Conservation (phyloP, 495 filamentous ascomycete species). For the Neurospora cerealis region DNA sequence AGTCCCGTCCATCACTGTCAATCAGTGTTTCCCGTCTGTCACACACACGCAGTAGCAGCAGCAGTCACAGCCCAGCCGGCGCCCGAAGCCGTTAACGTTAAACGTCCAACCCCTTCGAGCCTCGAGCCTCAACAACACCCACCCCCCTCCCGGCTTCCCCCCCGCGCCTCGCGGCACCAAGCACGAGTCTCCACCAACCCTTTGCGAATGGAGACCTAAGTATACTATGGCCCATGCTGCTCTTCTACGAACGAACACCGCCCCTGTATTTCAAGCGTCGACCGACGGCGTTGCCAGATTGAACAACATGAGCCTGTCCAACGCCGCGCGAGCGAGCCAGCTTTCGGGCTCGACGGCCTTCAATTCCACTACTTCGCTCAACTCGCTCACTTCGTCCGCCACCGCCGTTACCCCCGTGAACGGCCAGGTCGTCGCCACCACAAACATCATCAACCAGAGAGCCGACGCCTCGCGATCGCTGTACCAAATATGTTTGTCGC, state of each 20-base stretch:
- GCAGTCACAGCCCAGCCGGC: not conserved
- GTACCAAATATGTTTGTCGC: conserved; percentile 84
- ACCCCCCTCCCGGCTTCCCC: conserved; percentile 4
- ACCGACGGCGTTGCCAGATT: conserved; percentile 27
- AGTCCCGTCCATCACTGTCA: not conserved
- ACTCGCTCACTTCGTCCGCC: conserved; percentile 36
- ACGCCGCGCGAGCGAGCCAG: conserved; percentile 41
- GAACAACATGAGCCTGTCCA: conserved; percentile 30
- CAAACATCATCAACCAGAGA: conserved; percentile 90
- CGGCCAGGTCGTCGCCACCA: conserved; percentile 57
- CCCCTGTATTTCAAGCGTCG: conserved; percentile 33
- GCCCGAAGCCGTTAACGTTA: not conserved
- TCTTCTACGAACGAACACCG: conserved; percentile 41
- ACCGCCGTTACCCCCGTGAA: conserved; percentile 27
- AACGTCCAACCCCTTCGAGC: not conserved
- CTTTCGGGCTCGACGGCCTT: conserved; percentile 42
- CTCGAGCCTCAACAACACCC: not conserved
- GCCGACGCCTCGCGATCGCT: conserved; percentile 82
- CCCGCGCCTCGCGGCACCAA: conserved; percentile 8
- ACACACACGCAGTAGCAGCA: not conserved
- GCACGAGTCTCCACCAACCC: conserved; percentile 7
- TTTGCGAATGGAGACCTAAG: conserved; percentile 29
- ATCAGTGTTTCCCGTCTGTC: not conserved
- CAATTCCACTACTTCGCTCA: conserved; percentile 34
- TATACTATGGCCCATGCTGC: conserved; percentile 39